A percentile compares a stretch with the other conserved stretches of the same genome.
These are phyloP conservation scores for Macrotyloma uniflorum DNA, from an alignment of 306 rosid species.

Conservation along the genomic window DNA sequence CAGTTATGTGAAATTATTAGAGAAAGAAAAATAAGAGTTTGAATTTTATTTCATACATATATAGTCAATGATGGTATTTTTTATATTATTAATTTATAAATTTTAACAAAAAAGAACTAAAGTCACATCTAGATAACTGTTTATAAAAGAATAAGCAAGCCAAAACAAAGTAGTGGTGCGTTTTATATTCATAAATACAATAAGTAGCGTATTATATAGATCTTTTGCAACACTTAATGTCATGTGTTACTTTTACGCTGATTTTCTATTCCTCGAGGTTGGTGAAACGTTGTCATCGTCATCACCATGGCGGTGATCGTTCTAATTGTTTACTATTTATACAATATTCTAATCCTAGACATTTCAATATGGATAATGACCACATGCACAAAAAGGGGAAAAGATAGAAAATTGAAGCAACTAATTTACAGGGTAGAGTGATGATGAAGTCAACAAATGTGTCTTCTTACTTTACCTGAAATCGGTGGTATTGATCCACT, in stretches of 20 bases:
- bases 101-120: background rate
- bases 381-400: conserved; percentile 19
- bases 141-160: background rate
- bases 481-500: conserved; percentile 96
- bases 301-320: conserved; percentile 32
- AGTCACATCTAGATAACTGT: conserved; percentile 17
- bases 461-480: conserved; percentile 57
- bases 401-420: conserved; percentile 12
- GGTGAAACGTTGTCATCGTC: conserved; percentile 43
- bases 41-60: background rate
- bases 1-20: background rate
- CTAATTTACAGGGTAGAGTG: conserved; percentile 12
- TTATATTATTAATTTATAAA: background rate
- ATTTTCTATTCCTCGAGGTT: conserved; percentile 21
- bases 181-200: conserved; percentile 15
- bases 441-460: conserved; percentile 33
- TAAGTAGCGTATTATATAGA: background rate
- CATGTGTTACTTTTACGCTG: conserved; percentile 22
- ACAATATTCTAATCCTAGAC: background rate
- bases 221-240: conserved; percentile 14
- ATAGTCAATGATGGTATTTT: background rate
- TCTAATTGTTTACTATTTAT: conserved; percentile 36
- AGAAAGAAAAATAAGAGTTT: background rate
- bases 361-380: conserved; percentile 3
- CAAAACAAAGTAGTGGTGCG: background rate